phyloP scores from a whole-genome alignment of 169 alveolate genomes.

The Plasmodium knowlesi region DNA sequence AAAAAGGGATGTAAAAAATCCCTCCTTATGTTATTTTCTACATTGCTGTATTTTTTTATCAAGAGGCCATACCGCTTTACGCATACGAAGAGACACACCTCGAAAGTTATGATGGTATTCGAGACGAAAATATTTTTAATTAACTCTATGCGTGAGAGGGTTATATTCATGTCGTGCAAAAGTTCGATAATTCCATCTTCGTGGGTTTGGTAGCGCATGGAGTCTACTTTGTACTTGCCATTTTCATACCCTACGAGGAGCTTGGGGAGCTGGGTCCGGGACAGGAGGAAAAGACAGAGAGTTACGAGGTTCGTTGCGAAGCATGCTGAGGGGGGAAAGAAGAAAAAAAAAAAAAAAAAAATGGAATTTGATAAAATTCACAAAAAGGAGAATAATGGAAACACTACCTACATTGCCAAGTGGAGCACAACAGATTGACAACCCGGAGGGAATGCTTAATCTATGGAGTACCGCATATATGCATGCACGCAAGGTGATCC shows the following conservation, averaged over 20 bases:
- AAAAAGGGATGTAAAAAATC: conserved; percentile 62
- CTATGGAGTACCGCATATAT: background rate
- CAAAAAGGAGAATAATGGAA: background rate
- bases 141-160: conserved; percentile 24
- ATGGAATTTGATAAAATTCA: background rate
- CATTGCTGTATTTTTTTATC: conserved; percentile 62
- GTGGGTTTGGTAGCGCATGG: background rate
- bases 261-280: conserved; percentile 13
- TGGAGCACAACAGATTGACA: background rate
- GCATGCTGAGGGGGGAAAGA: background rate
- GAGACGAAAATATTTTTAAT: conserved; percentile 4
- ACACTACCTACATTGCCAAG: background rate
- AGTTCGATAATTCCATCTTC: conserved; percentile 9
- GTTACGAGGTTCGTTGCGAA: conserved; percentile 1
- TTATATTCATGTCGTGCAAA: background rate
- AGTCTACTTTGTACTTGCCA: conserved; percentile 16
- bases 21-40: conserved; percentile 46
- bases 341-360: too few relatives aligned
- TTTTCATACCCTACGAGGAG: background rate
- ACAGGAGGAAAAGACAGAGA: conserved; percentile 8
- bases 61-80: conserved; percentile 40
- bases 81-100: conserved; percentile 9
- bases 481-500: background rate
- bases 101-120: conserved; percentile 19
- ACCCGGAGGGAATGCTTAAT: background rate